Percentiles rank a stretch among this genome's conserved stretches.
Conservation (phyloP, 140 eudicot species). For the Flaveria floridana region DNA sequence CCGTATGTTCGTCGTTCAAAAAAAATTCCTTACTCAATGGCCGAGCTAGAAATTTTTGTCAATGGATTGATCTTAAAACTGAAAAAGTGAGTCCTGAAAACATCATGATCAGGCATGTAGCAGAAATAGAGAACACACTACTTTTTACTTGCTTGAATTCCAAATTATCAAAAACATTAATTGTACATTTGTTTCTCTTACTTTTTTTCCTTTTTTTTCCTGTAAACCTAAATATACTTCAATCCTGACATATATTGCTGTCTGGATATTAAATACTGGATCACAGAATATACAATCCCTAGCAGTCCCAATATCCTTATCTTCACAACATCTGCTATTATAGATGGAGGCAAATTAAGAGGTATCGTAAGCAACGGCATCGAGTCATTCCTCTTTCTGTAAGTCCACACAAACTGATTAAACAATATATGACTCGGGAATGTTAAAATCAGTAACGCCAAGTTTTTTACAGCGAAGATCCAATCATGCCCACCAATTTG, state of each 20-base stretch:
- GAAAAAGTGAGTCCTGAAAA: background rate
- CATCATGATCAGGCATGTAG: background rate
- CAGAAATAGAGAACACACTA: conserved; percentile 26
- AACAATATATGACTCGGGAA: conserved; percentile 87
- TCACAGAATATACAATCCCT: conserved; percentile 80
- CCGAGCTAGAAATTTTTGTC: background rate
- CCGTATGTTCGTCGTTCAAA: too few relatives aligned
- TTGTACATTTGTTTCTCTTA: conserved; percentile 40
- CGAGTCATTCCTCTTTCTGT: conserved; percentile 64
- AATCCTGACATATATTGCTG: conserved; percentile 88
- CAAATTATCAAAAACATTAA: conserved; percentile 33
- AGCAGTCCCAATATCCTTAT: conserved; percentile 85
- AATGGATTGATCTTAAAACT: background rate
- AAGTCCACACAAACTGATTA: conserved; percentile 95
- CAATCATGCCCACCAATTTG: conserved; percentile 95
- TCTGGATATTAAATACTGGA: conserved; percentile 88
- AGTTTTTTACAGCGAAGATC: conserved; percentile 83
- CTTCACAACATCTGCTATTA: conserved; percentile 81
- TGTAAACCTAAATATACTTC: conserved; percentile 70
- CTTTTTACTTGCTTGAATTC: conserved; percentile 33
- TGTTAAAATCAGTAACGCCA: conserved; percentile 77
- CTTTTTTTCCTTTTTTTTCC: background rate
- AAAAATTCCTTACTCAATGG: background rate
- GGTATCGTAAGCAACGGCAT: conserved; percentile 80
- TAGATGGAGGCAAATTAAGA: conserved; percentile 70